Evolutionary conservation across 2,329 filamentous ascomycete species (phyloP).

Genomic region (Mycosphaerella sp.): DNA sequence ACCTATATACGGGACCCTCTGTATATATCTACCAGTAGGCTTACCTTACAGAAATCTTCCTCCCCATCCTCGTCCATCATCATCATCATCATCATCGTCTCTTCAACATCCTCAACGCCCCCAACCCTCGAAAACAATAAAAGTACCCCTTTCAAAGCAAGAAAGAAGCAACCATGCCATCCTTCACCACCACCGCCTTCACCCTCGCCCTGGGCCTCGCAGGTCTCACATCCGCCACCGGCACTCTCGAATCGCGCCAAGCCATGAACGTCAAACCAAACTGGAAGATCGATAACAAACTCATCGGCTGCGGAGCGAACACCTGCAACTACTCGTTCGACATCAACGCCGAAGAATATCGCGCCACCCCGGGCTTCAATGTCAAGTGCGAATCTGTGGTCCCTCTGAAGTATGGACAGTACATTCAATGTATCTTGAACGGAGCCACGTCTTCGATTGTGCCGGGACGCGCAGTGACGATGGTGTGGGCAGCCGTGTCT

Average conservation of each 20-base stretch:
- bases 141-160: background rate
- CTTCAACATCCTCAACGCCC: background rate
- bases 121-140: background rate
- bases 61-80: no score
- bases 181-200: background rate
- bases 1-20: no score
- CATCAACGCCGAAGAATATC: background rate
- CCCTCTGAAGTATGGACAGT: background rate
- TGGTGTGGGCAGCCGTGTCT: background rate
- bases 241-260: background rate
- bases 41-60: no score
- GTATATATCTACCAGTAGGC: no score
- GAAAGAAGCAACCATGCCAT: background rate
- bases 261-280: background rate
- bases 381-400: background rate
- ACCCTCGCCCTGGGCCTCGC: background rate
- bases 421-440: background rate
- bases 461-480: background rate
- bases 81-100: background rate
- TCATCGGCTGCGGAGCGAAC: constrained; percentile 1
- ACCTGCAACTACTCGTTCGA: constrained; percentile 2
- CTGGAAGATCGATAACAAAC: background rate
- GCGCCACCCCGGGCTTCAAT: no score
- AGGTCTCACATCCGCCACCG: background rate
- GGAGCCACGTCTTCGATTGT: background rate